Conservation (phyloP, 1,139 yeast genomes). For the Wickerhamiella infanticola region DNA sequence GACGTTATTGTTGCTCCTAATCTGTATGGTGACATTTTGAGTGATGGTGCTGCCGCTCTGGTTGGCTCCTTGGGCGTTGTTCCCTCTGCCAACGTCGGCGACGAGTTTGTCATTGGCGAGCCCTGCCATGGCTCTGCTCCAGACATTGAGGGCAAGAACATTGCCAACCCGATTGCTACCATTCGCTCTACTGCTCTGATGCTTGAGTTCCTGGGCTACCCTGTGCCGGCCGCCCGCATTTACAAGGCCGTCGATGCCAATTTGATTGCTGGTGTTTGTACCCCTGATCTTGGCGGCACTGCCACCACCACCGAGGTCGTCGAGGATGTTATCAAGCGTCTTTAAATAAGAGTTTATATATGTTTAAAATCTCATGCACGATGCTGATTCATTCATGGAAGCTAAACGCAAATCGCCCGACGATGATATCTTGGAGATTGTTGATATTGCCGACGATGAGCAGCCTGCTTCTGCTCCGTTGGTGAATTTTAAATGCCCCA, state of each 20-base stretch:
- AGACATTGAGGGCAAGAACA: slow-evolving; percentile 79
- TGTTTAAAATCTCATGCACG: neutral
- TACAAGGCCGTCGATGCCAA: slow-evolving; percentile 92
- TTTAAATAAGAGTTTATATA: slow-evolving; percentile 12
- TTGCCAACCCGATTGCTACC: slow-evolving; percentile 94
- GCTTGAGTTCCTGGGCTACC: slow-evolving; percentile 91
- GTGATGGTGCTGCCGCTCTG: slow-evolving; percentile 98
- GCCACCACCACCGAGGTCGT: slow-evolving; percentile 76
- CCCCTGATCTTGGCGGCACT: slow-evolving; percentile 91
- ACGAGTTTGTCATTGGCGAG: slow-evolving; percentile 89
- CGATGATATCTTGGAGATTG: slow-evolving; percentile 3
- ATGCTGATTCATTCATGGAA: neutral
- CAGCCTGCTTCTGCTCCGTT: neutral
- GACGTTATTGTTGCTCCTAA: slow-evolving; percentile 98
- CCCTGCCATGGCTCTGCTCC: slow-evolving; percentile 99
- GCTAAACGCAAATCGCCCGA: neutral
- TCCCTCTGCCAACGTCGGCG: slow-evolving; percentile 97
- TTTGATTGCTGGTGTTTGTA: slow-evolving; percentile 67
- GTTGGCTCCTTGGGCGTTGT: slow-evolving; percentile 97
- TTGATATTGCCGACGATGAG: neutral
- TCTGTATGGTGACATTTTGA: slow-evolving; percentile 89
- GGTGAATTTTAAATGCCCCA: slow-evolving; percentile 17
- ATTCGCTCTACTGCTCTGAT: slow-evolving; percentile 93
- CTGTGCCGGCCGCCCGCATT: slow-evolving; percentile 81
- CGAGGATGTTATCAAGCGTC: slow-evolving; percentile 55